Evolutionary conservation across 805 yeast species (phyloP), one percentile per base, ranked within the genome.

Genomic region (Lipomyces kockii): DNA sequence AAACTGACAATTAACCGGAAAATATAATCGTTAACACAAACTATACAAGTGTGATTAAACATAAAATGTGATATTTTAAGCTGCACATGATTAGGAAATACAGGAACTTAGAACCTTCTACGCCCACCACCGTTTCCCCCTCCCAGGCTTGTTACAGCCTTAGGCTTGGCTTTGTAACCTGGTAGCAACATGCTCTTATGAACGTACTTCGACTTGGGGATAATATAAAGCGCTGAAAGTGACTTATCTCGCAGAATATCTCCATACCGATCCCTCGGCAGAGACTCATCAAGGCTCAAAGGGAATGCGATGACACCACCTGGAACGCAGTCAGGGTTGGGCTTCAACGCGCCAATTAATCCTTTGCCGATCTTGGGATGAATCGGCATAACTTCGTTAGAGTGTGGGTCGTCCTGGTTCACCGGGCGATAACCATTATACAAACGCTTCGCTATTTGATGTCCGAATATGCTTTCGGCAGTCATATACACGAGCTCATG

Each of bases 141-240:
- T 12, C 56, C 98, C 59, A 88, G 89, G 52, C 84, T 85, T 3
- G 86, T 86, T 58, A 94, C 80, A 7, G 88, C 87, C 22, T 83
- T 82, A 46, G 80, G 79, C 67, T 87, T 89, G 4, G 92, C 84
- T 67, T 87, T 86, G 74, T 82, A 91, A 0, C 98, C 98, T 58
- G 88, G 89, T 70, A 94, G 78, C 27, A 94, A 80, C 89, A 95
- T 90, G 1, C 97, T 89, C 76, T 94, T 95, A 39, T 92, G 89
- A 2, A 64, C 72, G 14, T 78, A 82, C 51, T 80, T 80, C 67
- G 83, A 81, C 1, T 82, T 79, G 2, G 97, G 94, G 84, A 88
- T 84, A 56, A 81, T 75, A 74, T 89, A 94, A 59, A 81, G 81
- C 2, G 86, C 79, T 35, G 81, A 80, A 49, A 85, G 72, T 57